These are phyloP conservation scores for Potentilla sterilis DNA, from an alignment of 306 rosid species.

Conservation along the genomic window DNA sequence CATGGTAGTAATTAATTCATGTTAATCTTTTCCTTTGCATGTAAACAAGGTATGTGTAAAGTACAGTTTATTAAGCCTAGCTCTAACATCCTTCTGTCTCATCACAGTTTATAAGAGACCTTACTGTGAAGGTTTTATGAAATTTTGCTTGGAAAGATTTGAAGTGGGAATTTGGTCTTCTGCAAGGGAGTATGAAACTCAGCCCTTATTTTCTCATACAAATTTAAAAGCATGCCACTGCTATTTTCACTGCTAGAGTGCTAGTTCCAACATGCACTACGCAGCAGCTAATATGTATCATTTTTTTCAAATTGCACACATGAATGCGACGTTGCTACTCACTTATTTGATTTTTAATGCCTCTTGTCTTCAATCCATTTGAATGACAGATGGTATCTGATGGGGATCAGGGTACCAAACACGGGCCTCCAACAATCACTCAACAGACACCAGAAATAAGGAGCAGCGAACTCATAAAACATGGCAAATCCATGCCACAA, in stretches of 20 bases:
- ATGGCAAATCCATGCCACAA: too few relatives aligned
- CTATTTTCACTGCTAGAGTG: too few relatives aligned
- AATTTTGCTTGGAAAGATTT: constrained; percentile 42
- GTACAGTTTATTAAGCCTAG: too few relatives aligned
- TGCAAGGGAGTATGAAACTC: constrained; percentile 25
- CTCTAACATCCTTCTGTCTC: background rate
- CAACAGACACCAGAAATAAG: too few relatives aligned
- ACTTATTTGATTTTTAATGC: background rate
- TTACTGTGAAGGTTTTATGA: constrained; percentile 32
- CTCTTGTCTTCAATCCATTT: background rate
- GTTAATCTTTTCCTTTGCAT: background rate
- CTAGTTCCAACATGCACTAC: background rate
- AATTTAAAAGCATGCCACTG: too few relatives aligned
- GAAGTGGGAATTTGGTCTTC: constrained; percentile 50
- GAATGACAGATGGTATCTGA: constrained; percentile 27
- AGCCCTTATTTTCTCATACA: background rate
- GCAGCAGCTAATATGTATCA: too few relatives aligned
- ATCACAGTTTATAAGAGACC: constrained; percentile 37
- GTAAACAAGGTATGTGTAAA: too few relatives aligned
- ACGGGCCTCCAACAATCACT: too few relatives aligned
- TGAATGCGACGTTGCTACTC: too few relatives aligned
- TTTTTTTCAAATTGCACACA: too few relatives aligned
- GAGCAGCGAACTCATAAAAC: too few relatives aligned
- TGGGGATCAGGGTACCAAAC: too few relatives aligned
- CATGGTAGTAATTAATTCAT: constrained; percentile 8